Evolutionary conservation across 495 filamentous ascomycete genomes (phyloP).

Genomic region (Hypoxylon trugodes): DNA sequence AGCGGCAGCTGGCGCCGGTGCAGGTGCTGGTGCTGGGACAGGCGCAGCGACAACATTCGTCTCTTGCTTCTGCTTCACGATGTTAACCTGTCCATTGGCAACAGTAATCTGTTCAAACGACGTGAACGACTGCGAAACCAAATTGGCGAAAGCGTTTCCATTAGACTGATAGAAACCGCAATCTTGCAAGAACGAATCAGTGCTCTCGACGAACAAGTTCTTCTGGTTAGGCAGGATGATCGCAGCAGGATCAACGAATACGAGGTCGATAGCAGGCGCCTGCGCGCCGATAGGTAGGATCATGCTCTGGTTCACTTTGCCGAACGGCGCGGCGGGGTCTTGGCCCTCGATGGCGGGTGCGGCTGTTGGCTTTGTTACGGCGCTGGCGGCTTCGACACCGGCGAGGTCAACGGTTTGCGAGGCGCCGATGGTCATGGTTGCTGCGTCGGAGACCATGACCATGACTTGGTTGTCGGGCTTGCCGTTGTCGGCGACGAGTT

Average conservation of each 20-base stretch:
- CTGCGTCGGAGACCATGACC: constrained; percentile 46
- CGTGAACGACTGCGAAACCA: constrained; percentile 23
- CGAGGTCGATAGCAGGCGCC: constrained; percentile 40
- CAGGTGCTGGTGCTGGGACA: too few relatives aligned
- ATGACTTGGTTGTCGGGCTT: constrained; percentile 43
- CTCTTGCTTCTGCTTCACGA: constrained; percentile 31
- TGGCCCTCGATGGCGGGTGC: constrained; percentile 23
- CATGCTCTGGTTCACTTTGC: constrained; percentile 40
- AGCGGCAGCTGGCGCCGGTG: too few relatives aligned
- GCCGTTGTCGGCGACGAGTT: constrained; percentile 46
- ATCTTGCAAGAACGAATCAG: constrained; percentile 42
- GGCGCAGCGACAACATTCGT: constrained; percentile 14
- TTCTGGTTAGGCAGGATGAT: constrained; percentile 45
- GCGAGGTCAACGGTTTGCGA: constrained; percentile 36
- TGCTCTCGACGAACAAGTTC: constrained; percentile 44
- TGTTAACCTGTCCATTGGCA: constrained; percentile 18
- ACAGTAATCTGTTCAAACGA: constrained; percentile 30
- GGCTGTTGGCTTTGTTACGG: constrained; percentile 24
- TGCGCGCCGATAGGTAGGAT: constrained; percentile 42
- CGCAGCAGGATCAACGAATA: constrained; percentile 47
- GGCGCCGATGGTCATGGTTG: constrained; percentile 46
- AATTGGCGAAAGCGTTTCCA: constrained; percentile 33
- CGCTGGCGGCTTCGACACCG: constrained; percentile 21
- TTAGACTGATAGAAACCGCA: constrained; percentile 41
- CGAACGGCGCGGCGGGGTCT: constrained; percentile 37